phyloP scores from a whole-genome alignment of 768 basidiomycete genomes.

The Amanita thiersii region DNA sequence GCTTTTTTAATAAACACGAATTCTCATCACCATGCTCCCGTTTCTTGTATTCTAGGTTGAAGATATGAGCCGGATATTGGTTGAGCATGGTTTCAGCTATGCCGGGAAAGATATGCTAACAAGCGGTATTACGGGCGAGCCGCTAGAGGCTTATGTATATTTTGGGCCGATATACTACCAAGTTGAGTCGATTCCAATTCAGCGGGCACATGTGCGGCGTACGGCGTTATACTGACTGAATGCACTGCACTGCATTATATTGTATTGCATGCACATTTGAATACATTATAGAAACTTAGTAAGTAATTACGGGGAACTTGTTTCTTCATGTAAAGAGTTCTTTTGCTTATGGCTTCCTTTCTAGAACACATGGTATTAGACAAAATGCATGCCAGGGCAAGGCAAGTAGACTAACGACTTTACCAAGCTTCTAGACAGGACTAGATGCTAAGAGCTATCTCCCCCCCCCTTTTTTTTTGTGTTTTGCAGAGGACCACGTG shows the following conservation, averaged over 20 bases:
- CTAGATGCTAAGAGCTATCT: background rate
- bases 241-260: no score
- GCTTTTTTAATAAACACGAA: slow-evolving; percentile 2
- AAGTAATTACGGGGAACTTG: slow-evolving; percentile 27
- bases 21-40: background rate
- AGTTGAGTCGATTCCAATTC: no score
- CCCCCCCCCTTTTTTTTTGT: slow-evolving; percentile 11
- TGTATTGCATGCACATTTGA: no score
- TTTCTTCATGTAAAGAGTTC: background rate
- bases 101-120: slow-evolving; percentile 99
- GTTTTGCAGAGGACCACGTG: slow-evolving; percentile 76
- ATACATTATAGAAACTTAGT: slow-evolving; percentile 89
- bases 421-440: background rate
- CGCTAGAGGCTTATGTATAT: slow-evolving; percentile 94
- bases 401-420: slow-evolving; percentile 36
- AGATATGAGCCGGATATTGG: slow-evolving; percentile 95
- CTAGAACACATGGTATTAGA: slow-evolving; percentile 99
- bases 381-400: slow-evolving; percentile 99
- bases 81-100: slow-evolving; percentile 94
- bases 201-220: no score
- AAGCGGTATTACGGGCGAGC: slow-evolving; percentile 95
- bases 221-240: no score
- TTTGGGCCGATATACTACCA: slow-evolving; percentile 99
- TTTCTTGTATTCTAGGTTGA: slow-evolving; percentile 52
- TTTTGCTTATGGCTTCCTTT: slow-evolving; percentile 2